Base-by-base conservation (phyloP, 495 filamentous ascomycete species). In the Neurospora sp. region DNA sequence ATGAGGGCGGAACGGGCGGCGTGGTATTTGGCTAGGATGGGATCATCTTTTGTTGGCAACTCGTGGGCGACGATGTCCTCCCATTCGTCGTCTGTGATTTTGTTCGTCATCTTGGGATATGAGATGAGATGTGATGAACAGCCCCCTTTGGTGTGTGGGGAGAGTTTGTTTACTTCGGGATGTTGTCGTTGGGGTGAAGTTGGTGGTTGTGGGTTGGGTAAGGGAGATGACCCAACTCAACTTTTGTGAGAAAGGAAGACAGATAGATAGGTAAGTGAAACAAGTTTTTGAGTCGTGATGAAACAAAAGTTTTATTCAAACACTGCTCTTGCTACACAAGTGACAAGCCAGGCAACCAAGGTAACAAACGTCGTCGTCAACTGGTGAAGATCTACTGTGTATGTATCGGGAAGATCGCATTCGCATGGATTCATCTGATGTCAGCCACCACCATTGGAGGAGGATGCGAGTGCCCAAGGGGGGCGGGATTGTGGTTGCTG, bases 21-120 rank as follows among this genome's bases (percentile, higher is more conserved):
- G 39, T 95, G 85, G 77, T 96, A 97, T 74, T 92, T 88, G 72
- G 92, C 89, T 54, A 97, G 88, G 78, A 97, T 92, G 0, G 90
- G 88, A 75, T 96, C 92, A 9, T 84, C 82, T 16, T 84, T 78
- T 8, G 79, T 74, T 1, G 90, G 90, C 0, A 92, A 75, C 14
- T 85, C 89, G 48, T 86, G 77, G 6, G 80, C 80, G 42, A 85
- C 78, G 39, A 87, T 74, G 69, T 87, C 83, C 62, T 78, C 83
- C 87, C 87, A 91, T 70, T 87, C 85, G n/a, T 86, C 80, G 38
- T 90, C 87, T n/a, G 81, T 80, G 40, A 83, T 79, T 18, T 73
- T 31, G 42, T 31, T 59, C 5, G 44, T 31, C 12, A 42, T 35
- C 0, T 35, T 35, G 35, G n/a, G n/a, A n/a, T n/a, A n/a, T n/a